Conservation (phyloP, 73 alveolate species). For the Breviolum minutum region DNA sequence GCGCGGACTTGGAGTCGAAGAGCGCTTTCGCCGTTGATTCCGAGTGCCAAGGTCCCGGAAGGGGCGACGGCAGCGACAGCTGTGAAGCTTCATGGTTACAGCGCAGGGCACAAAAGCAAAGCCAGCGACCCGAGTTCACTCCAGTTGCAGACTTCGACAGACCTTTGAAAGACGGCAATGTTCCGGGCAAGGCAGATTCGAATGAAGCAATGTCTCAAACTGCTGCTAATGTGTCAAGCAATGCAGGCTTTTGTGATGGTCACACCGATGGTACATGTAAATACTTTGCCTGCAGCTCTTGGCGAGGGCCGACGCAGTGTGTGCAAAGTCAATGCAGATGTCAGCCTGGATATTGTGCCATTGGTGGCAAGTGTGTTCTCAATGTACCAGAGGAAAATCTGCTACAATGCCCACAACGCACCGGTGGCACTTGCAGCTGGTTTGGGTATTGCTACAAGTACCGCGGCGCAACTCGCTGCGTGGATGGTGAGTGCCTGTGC, state of each 20-base stretch:
- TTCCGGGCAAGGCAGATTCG: constrained; percentile 33
- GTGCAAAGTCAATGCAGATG: constrained; percentile 69
- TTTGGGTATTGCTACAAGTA: constrained; percentile 78
- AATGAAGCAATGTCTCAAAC: not conserved
- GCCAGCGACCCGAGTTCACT: not conserved
- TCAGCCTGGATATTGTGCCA: constrained; percentile 78
- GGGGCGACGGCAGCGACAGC: not conserved
- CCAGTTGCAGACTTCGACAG: not conserved
- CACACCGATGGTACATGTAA: constrained; percentile 86
- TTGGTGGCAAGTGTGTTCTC: constrained; percentile 60
- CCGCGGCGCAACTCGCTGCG: constrained; percentile 89
- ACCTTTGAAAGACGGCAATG: constrained; percentile 1
- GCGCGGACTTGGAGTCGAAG: not conserved
- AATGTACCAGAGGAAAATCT: constrained; percentile 39
- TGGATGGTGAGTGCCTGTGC: constrained; percentile 65
- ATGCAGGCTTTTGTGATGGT: constrained; percentile 41
- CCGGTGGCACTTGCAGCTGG: constrained; percentile 94
- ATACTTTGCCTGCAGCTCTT: constrained; percentile 59
- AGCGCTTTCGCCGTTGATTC: not conserved
- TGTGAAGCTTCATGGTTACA: constrained; percentile 69
- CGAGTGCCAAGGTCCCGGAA: constrained; percentile 1
- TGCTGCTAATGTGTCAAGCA: constrained; percentile 34
- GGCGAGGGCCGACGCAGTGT: constrained; percentile 80
- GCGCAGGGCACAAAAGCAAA: constrained; percentile 14
- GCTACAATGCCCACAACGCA: constrained; percentile 73